Evolutionary conservation across 768 basidiomycete genomes (phyloP).

Genomic region (Lactarius sanguifluus): DNA sequence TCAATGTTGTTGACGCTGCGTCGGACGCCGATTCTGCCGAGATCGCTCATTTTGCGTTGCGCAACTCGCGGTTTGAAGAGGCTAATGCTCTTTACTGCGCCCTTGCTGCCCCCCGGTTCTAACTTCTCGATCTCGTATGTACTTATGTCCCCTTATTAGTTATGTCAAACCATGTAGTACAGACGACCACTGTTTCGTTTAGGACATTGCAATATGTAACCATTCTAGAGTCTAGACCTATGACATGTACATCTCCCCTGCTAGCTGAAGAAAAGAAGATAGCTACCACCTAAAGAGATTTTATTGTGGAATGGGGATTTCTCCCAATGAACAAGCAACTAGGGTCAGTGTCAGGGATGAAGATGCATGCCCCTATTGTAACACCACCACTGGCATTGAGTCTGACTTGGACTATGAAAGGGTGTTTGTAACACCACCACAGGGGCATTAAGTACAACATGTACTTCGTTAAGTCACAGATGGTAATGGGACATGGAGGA

Average conservation of each 20-base stretch:
- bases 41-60: constrained; percentile 75
- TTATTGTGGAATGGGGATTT: too few relatives aligned
- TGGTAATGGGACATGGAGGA: too few relatives aligned
- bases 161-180: background rate
- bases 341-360: too few relatives aligned
- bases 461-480: too few relatives aligned
- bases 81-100: constrained; percentile 70
- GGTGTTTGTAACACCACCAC: too few relatives aligned
- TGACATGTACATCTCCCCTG: constrained; percentile 13
- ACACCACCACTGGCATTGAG: too few relatives aligned
- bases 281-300: too few relatives aligned
- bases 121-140: constrained; percentile 20
- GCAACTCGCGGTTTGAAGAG: constrained; percentile 72
- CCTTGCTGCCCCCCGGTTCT: constrained; percentile 48
- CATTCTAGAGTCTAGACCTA: background rate
- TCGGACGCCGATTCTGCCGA: constrained; percentile 72
- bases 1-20: constrained; percentile 58
- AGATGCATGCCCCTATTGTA: too few relatives aligned
- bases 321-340: too few relatives aligned
- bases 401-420: too few relatives aligned
- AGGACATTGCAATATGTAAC: constrained; percentile 12
- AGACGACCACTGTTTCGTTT: background rate
- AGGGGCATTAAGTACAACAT: too few relatives aligned
- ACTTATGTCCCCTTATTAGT: constrained; percentile 13
- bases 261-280: constrained; percentile 1